These are phyloP conservation scores for Berberis vulgaris DNA, from an alignment of 164 flowering plant genomes.

Conservation along the genomic window DNA sequence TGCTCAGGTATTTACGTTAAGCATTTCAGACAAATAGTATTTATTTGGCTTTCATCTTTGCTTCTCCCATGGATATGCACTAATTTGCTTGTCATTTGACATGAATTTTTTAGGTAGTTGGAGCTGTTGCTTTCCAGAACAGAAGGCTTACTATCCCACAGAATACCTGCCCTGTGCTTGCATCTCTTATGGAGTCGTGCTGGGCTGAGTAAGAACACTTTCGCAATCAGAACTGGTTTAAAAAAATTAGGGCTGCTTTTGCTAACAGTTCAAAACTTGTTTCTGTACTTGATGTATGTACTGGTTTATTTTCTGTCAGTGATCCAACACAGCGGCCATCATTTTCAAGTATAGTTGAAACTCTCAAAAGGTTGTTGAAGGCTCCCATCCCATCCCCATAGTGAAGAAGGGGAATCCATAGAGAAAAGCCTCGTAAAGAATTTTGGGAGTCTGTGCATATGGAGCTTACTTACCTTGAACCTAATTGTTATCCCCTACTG, in stretches of 20 bases:
- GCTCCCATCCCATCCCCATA: constrained; percentile 55
- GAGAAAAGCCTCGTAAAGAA: neutral
- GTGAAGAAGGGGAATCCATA: constrained; percentile 39
- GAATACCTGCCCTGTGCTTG: constrained; percentile 12
- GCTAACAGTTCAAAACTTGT: too few species aligned
- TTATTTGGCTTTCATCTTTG: neutral
- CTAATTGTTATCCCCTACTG: neutral
- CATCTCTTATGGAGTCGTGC: neutral
- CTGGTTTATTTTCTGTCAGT: constrained; percentile 26
- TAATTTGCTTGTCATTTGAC: neutral
- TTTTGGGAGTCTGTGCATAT: neutral
- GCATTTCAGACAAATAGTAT: neutral
- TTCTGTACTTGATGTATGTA: neutral
- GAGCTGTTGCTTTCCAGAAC: constrained; percentile 77
- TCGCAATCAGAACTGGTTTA: neutral
- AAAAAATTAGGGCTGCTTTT: too few species aligned
- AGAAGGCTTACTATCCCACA: constrained; percentile 83
- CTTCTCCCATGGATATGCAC: neutral
- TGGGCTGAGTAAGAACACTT: neutral
- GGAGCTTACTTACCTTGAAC: neutral
- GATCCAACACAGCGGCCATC: constrained; percentile 79
- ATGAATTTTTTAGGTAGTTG: constrained; percentile 58
- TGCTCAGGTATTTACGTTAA: constrained; percentile 6
- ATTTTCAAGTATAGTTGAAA: constrained; percentile 48
- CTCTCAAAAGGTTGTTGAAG: constrained; percentile 75